Conservation (phyloP, 164 flowering plant genomes). For the Kingdonia uniflora region DNA sequence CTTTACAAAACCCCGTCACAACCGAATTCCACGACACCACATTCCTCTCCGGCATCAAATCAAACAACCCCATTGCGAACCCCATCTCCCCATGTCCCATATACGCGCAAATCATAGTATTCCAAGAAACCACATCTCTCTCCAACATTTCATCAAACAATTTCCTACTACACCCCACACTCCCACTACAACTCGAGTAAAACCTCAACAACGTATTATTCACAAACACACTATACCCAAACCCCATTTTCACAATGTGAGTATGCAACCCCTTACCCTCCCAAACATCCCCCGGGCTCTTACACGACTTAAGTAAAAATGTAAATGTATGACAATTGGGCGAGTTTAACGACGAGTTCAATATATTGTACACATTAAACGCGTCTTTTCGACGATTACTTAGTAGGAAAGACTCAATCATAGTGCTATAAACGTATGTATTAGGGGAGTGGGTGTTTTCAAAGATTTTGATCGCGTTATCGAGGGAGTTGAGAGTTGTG, state of each 20-base stretch:
- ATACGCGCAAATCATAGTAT: background rate
- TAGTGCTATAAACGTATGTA: background rate
- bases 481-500: background rate
- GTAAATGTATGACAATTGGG: background rate
- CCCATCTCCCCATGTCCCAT: background rate
- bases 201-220: background rate
- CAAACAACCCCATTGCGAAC: background rate
- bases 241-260: background rate
- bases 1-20: background rate
- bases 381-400: background rate
- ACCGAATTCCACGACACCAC: slow-evolving; percentile 1
- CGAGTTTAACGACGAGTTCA: background rate
- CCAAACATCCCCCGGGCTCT: too few species aligned
- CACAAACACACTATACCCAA: background rate
- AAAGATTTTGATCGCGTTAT: background rate
- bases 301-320: background rate
- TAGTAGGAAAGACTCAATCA: background rate
- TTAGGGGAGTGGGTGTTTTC: background rate
- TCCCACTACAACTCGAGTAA: background rate
- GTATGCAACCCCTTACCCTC: background rate
- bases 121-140: background rate
- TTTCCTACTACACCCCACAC: background rate
- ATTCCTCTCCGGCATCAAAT: background rate
- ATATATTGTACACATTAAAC: background rate
- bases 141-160: background rate